These are phyloP conservation scores for Trichophyton simii DNA, from an alignment of 2,329 filamentous ascomycete genomes.

Conservation along the genomic window DNA sequence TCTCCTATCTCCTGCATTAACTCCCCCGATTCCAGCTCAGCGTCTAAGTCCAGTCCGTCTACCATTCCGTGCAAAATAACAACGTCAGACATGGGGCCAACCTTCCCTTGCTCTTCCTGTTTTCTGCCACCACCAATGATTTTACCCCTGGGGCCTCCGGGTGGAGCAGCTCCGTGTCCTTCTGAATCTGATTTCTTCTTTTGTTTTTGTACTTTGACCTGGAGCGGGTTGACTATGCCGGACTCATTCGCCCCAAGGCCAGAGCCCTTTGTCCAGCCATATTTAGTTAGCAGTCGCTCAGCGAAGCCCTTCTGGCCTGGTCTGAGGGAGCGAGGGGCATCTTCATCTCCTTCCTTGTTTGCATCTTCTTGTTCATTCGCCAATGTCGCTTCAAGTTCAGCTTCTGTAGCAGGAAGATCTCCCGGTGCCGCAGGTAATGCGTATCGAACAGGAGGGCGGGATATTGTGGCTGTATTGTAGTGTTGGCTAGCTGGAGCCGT, in stretches of 20 bases:
- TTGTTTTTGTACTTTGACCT: conserved; percentile 72
- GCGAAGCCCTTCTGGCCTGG: conserved; percentile 79
- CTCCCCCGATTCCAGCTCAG: conserved; percentile 56
- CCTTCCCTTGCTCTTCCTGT: conserved; percentile 41
- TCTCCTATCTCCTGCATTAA: conserved; percentile 92
- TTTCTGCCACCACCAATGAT: conserved; percentile 66
- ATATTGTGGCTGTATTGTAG: conserved; percentile 49
- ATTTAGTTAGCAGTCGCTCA: conserved; percentile 78
- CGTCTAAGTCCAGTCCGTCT: conserved; percentile 65
- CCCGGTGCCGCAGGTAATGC: conserved; percentile 40
- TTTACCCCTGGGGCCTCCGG: conserved; percentile 54
- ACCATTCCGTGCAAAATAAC: conserved; percentile 77
- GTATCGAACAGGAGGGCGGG: conserved; percentile 67
- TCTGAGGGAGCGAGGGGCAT: conserved; percentile 45
- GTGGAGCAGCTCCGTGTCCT: conserved; percentile 63
- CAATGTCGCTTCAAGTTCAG: conserved; percentile 38
- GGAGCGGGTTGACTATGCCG: conserved; percentile 74
- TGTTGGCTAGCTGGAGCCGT: conserved; percentile 22
- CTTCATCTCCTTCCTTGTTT: conserved; percentile 24
- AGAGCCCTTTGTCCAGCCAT: conserved; percentile 80
- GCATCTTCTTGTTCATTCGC: conserved; percentile 25
- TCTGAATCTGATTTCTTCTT: conserved; percentile 68
- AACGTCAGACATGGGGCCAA: conserved; percentile 66
- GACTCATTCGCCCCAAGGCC: conserved; percentile 71
- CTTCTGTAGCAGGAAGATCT: conserved; percentile 42